Conservation (phyloP, 176 grass and related monocot genomes). For the Lolium multiflorum region DNA sequence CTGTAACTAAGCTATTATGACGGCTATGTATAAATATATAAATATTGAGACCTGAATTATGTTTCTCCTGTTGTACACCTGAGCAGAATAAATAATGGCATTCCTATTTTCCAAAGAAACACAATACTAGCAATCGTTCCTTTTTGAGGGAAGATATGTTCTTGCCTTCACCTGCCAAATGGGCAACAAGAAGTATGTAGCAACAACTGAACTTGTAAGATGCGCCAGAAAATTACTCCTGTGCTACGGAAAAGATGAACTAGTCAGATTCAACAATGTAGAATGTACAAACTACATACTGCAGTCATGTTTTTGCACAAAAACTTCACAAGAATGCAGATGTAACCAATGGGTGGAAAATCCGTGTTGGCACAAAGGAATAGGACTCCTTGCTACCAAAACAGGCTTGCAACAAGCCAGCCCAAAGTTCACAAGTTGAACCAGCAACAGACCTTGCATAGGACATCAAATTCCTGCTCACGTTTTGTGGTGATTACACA, state of each 20-base stretch:
- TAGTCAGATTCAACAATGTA: background rate
- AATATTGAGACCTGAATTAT: background rate
- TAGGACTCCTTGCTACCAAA: background rate
- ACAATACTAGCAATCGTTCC: background rate
- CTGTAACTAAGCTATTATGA: background rate
- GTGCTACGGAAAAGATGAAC: background rate
- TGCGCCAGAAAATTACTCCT: background rate
- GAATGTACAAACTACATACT: background rate
- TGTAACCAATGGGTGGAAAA: background rate
- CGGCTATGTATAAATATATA: constrained; percentile 34
- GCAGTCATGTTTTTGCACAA: background rate
- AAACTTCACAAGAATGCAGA: background rate
- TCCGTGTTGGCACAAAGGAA: background rate
- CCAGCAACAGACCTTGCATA: background rate
- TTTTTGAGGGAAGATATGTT: background rate
- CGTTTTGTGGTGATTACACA: background rate
- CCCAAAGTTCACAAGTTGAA: background rate
- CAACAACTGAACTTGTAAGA: background rate
- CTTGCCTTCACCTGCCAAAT: background rate
- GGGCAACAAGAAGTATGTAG: background rate
- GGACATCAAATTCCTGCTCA: background rate
- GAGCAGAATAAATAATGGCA: background rate
- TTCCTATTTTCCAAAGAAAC: background rate
- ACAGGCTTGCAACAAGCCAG: background rate
- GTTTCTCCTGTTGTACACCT: background rate